Percentiles rank a stretch among this genome's conserved stretches.
Evolutionary conservation across 164 flowering plant genomes (phyloP).

Genomic region (Vitis rupestris): DNA sequence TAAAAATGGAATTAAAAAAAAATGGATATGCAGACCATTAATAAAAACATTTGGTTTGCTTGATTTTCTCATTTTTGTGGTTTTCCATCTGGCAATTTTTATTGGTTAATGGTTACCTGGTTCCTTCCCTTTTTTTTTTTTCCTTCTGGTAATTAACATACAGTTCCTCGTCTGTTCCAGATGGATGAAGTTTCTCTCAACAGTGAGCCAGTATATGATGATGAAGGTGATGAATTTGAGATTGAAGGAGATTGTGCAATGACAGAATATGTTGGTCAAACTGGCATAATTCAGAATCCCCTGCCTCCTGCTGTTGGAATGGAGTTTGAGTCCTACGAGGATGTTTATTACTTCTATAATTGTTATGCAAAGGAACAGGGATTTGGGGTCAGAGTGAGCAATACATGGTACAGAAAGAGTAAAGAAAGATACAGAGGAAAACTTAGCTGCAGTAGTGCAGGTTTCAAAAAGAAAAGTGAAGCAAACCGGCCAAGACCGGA

Average conservation of each 20-base stretch:
- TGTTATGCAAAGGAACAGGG: conserved; percentile 35
- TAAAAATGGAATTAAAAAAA: too few species aligned
- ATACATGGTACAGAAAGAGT: conserved; percentile 41
- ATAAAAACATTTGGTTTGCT: too few species aligned
- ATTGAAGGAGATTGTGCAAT: conserved; percentile 29
- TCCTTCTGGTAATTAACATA: too few species aligned
- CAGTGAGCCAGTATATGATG: conserved; percentile 31
- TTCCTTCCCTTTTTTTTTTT: too few species aligned
- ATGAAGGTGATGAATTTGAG: conserved; percentile 34
- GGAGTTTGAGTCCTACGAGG: conserved; percentile 39
- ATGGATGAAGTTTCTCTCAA: conserved; percentile 39
- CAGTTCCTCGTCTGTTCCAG: conserved; percentile 1
- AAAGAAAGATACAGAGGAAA: conserved; percentile 40
- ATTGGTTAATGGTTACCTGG: too few species aligned
- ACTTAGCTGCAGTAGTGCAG: conserved; percentile 44
- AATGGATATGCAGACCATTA: too few species aligned
- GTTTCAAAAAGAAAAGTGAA: conserved; percentile 36
- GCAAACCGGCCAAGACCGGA: conserved; percentile 34
- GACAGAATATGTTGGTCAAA: conserved; percentile 25
- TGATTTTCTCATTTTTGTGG: too few species aligned
- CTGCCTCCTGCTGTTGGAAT: conserved; percentile 41
- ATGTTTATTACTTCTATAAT: conserved; percentile 37
- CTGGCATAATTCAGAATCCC: conserved; percentile 27
- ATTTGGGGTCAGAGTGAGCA: conserved; percentile 41
- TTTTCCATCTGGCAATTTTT: too few species aligned